phyloP scores from a whole-genome alignment of 2,329 filamentous ascomycete genomes.

The Cyphellophora attinorum region DNA sequence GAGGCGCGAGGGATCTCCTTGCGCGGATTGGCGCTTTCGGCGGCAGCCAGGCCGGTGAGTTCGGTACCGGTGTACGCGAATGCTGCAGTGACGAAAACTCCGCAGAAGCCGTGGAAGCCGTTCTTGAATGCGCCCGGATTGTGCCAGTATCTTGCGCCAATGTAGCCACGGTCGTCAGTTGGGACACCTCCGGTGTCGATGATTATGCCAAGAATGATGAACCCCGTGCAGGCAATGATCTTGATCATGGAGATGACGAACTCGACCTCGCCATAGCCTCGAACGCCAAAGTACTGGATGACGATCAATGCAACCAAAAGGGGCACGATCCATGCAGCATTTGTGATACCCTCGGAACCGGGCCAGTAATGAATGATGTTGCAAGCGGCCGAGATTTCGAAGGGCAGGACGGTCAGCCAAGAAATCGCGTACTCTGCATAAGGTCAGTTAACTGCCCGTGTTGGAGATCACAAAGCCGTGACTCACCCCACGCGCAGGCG shows the following conservation, averaged over 20 bases:
- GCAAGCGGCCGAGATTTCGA: constrained; percentile 42
- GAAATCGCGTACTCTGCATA: constrained; percentile 41
- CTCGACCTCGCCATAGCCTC: constrained; percentile 43
- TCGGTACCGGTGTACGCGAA: constrained; percentile 56
- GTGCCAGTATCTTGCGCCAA: constrained; percentile 30
- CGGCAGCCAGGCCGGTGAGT: constrained; percentile 50
- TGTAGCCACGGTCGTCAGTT: constrained; percentile 14
- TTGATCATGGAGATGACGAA: constrained; percentile 51
- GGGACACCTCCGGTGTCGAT: constrained; percentile 64
- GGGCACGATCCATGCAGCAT: constrained; percentile 19
- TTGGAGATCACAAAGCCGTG: constrained; percentile 37
- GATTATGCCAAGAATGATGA: constrained; percentile 73
- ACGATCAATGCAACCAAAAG: constrained; percentile 11
- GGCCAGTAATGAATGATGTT: constrained; percentile 52
- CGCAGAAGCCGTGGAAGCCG: constrained; percentile 56
- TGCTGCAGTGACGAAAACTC: constrained; percentile 54
- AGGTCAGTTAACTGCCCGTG: no score
- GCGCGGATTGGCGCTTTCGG: constrained; percentile 48
- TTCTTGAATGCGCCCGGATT: constrained; percentile 49
- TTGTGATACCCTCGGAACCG: constrained; percentile 24
- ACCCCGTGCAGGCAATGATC: constrained; percentile 49
- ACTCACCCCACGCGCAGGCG: constrained; percentile 34
- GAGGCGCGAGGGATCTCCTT: constrained; percentile 76
- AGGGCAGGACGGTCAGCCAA: constrained; percentile 49
- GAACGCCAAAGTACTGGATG: constrained; percentile 42